A percentile compares a stretch with the other conserved stretches of the same genome.
Conservation (phyloP, 2,329 filamentous ascomycete species). For the Passalora sequoiae region DNA sequence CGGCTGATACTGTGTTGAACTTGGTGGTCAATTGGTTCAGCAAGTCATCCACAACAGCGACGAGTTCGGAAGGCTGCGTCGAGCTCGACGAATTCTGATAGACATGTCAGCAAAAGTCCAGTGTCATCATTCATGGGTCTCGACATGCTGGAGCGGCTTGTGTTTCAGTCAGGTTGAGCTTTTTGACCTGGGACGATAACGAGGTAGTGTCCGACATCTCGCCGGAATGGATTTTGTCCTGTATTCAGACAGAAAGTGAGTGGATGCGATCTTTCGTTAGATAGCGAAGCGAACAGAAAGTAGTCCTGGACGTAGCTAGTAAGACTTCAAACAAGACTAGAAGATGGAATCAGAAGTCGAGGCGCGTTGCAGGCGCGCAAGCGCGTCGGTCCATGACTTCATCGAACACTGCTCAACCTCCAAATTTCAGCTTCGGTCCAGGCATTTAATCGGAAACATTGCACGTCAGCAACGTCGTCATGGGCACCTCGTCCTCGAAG, state of each 20-base stretch:
- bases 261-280: too few species aligned
- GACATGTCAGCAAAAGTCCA: not conserved
- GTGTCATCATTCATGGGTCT: not conserved
- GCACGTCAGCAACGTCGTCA: constrained; percentile 26
- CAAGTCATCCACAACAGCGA: constrained; percentile 77
- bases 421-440: too few species aligned
- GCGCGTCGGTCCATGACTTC: too few species aligned
- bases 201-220: constrained; percentile 18
- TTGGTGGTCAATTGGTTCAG: constrained; percentile 79
- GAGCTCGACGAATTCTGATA: constrained; percentile 4
- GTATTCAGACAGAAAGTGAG: too few species aligned
- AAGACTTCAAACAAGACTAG: too few species aligned
- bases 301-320: too few species aligned
- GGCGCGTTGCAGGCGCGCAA: too few species aligned
- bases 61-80: constrained; percentile 59
- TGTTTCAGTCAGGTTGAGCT: constrained; percentile 17
- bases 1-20: constrained; percentile 76
- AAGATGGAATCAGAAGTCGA: too few species aligned
- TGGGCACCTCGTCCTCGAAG: constrained; percentile 59
- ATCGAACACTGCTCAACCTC: too few species aligned
- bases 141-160: not conserved
- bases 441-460: too few species aligned
- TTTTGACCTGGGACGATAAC: constrained; percentile 26
- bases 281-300: too few species aligned
- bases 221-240: too few species aligned